Percentiles rank a stretch among this genome's conserved stretches.
Conservation (phyloP, 2,329 filamentous ascomycete genomes). For the Diplocarpon mali region DNA sequence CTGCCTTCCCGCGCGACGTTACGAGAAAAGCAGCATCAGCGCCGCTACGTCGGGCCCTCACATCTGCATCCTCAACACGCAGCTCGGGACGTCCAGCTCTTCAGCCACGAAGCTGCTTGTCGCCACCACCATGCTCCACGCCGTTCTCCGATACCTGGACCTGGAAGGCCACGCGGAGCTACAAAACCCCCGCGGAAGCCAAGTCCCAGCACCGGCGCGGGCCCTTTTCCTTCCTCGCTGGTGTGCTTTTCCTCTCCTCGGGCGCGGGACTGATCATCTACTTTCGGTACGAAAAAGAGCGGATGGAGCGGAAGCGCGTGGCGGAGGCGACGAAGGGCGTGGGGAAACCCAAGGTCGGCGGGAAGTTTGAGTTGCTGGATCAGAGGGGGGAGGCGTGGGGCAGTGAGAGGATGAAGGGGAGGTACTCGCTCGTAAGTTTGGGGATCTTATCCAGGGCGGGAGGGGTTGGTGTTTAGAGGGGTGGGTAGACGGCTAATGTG, state of each 20-base stretch:
- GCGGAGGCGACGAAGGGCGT: slow-evolving; percentile 90
- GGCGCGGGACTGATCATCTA: slow-evolving; percentile 74
- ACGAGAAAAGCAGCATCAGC: neutral
- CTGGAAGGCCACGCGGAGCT: slow-evolving; percentile 7
- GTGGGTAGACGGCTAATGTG: neutral
- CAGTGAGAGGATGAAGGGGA: slow-evolving; percentile 72
- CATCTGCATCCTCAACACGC: neutral
- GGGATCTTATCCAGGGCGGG: too few species aligned
- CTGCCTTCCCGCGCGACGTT: slow-evolving; percentile 11
- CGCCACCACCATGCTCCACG: too few species aligned
- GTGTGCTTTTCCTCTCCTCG: slow-evolving; percentile 70
- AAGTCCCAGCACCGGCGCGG: slow-evolving; percentile 22
- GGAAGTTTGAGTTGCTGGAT: slow-evolving; percentile 71
- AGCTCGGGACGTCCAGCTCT: neutral
- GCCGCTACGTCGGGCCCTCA: neutral
- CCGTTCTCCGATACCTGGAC: neutral
- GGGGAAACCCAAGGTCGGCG: slow-evolving; percentile 86
- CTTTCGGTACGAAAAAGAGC: slow-evolving; percentile 85
- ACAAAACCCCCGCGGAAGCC: slow-evolving; percentile 27
- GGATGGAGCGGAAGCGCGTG: slow-evolving; percentile 79
- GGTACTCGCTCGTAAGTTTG: slow-evolving; percentile 57
- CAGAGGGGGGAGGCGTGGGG: slow-evolving; percentile 70
- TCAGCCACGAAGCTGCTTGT: too few species aligned
- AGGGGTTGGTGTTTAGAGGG: neutral
- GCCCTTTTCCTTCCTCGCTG: slow-evolving; percentile 93